Evolutionary conservation across 441 rosid genomes (phyloP).

Genomic region (Erodium trifolium): DNA sequence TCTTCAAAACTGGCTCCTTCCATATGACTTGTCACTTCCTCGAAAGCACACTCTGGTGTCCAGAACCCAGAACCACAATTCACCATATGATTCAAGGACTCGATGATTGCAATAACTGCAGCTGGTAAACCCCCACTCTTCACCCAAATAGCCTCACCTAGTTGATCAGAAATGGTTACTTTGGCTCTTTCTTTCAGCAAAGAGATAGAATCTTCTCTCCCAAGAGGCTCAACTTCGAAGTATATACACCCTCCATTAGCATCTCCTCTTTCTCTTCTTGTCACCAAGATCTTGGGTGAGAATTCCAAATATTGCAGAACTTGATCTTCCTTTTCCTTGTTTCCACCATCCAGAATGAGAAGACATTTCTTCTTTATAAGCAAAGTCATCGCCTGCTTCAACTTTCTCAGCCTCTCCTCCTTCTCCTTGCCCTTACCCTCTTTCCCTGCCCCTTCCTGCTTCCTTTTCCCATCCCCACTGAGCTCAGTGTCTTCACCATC

Average conservation of each 20-base stretch:
- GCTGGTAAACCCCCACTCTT: conserved; percentile 26
- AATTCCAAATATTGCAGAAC: conserved; percentile 12
- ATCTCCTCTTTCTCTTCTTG: conserved; percentile 15
- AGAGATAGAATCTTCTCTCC: neutral
- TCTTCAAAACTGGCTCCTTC: neutral
- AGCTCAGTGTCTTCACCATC: conserved; percentile 27
- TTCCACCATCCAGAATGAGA: conserved; percentile 35
- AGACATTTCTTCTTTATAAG: conserved; percentile 18
- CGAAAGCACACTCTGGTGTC: conserved; percentile 16
- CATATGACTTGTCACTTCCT: conserved; percentile 9
- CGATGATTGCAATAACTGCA: conserved; percentile 28
- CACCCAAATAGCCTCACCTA: conserved; percentile 11
- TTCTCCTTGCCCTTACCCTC: neutral
- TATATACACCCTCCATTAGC: neutral
- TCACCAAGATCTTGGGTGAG: conserved; percentile 22
- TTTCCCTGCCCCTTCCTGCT: conserved; percentile 5
- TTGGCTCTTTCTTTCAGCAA: conserved; percentile 18
- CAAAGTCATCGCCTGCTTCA: conserved; percentile 15
- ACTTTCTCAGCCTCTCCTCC: neutral
- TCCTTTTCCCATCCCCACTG: neutral
- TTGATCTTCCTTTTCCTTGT: conserved; percentile 4
- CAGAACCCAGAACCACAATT: neutral
- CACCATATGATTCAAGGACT: conserved; percentile 20
- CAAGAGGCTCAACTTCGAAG: conserved; percentile 12
- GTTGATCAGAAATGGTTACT: neutral